A percentile compares a stretch with the other conserved stretches of the same genome.
Evolutionary conservation across 148 eudicot genomes (phyloP).

Genomic region (Rhododendron williamsianum): DNA sequence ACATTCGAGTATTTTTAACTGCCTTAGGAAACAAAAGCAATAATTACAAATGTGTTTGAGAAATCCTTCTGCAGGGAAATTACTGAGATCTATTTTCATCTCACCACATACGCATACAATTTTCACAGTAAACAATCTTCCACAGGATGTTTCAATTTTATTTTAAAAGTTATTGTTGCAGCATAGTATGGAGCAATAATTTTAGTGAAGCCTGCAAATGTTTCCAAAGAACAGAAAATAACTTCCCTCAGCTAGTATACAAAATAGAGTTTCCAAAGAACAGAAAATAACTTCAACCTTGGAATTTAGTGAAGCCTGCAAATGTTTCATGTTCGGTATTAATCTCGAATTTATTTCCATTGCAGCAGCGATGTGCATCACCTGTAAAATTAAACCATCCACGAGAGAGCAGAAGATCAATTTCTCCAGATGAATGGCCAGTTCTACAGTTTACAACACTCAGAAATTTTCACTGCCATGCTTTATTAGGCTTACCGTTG

Average conservation of each 20-base stretch:
- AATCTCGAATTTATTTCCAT: slow-evolving; percentile 81
- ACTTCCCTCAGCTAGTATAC: neutral
- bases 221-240: too few species aligned
- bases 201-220: neutral
- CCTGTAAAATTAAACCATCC: slow-evolving; percentile 38
- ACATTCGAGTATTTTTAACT: neutral
- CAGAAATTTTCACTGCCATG: neutral
- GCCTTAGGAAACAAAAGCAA: neutral
- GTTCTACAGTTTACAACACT: neutral
- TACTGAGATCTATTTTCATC: neutral
- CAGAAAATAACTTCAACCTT: slow-evolving; percentile 44
- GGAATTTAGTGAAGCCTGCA: slow-evolving; percentile 69
- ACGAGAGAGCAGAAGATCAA: slow-evolving; percentile 5
- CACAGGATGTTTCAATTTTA: neutral
- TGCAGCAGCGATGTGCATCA: slow-evolving; percentile 99
- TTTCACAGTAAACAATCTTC: neutral
- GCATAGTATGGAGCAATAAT: neutral
- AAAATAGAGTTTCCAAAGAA: neutral
- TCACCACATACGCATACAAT: neutral
- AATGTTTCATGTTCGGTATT: slow-evolving; percentile 73
- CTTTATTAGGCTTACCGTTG: slow-evolving; percentile 60
- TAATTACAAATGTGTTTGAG: neutral
- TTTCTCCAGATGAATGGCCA: neutral
- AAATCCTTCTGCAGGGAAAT: neutral
- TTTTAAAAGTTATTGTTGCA: neutral